Percentiles rank a stretch among this genome's conserved stretches.
Conservation (phyloP, 441 rosid genomes). For the Hypseocharis bilobata region DNA sequence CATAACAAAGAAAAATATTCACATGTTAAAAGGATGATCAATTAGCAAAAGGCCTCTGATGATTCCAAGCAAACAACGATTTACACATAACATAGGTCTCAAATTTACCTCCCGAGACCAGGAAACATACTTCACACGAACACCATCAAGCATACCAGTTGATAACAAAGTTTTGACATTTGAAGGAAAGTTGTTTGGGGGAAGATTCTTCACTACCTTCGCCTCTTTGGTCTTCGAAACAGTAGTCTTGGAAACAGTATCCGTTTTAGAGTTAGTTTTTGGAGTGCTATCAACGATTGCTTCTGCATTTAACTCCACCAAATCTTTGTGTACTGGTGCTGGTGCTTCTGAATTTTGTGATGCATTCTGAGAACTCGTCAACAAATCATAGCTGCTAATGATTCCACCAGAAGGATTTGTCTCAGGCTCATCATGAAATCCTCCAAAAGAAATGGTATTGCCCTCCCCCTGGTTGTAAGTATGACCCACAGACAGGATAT, state of each 20-base stretch:
- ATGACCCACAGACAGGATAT: slow-evolving; percentile 30
- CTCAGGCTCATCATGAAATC: slow-evolving; percentile 45
- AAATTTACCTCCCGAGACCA: slow-evolving; percentile 62
- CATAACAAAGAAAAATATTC: slow-evolving; percentile 10
- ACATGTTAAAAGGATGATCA: background rate
- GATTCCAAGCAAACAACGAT: background rate
- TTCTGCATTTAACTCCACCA: slow-evolving; percentile 24
- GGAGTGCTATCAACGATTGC: slow-evolving; percentile 29
- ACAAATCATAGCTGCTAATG: slow-evolving; percentile 38
- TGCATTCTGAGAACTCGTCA: slow-evolving; percentile 34
- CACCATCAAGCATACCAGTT: slow-evolving; percentile 72
- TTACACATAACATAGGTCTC: background rate
- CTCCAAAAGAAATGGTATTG: slow-evolving; percentile 45
- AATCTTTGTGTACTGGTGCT: slow-evolving; percentile 29
- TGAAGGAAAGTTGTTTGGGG: slow-evolving; percentile 62
- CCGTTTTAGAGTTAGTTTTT: slow-evolving; percentile 36
- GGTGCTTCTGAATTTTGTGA: slow-evolving; percentile 32
- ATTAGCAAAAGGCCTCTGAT: background rate
- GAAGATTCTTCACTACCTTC: slow-evolving; percentile 46
- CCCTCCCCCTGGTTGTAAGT: slow-evolving; percentile 26
- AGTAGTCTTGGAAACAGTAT: slow-evolving; percentile 37
- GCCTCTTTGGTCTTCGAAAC: slow-evolving; percentile 43
- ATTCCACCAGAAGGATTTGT: slow-evolving; percentile 37
- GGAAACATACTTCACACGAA: slow-evolving; percentile 60
- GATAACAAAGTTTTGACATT: slow-evolving; percentile 72